Evolutionary conservation across 208 protist genomes (phyloP), one percentile per base, ranked within the genome.

Genomic region (Leishmania arabica): DNA sequence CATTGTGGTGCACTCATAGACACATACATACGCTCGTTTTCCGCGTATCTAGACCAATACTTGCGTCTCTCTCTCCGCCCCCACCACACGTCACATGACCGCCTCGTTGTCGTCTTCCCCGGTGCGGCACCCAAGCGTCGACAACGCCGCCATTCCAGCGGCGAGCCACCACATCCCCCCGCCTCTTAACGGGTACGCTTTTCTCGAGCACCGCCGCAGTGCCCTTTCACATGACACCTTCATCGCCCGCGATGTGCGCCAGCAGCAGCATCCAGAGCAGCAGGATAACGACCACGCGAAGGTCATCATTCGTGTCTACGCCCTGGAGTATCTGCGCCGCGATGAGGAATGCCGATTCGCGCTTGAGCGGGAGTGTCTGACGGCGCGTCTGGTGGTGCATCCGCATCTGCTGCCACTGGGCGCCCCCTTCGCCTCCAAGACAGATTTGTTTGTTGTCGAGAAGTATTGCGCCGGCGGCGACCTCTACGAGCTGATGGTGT

Each of bases 201-300:
- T 95, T 77, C 2, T 90, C 34, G 71, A 81, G 21, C 91, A 91
- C 70, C 45, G 90, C 47, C 82, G 82, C 42, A 92, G 87, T 42
- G 83, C 87, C 3, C 66, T 84, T 42, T 87, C 89, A 17, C 92
- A 97, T 76, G 91, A 93, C 78, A 93, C 91, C 3, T 93, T 95
- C 47, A 58, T 93, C 24, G 92, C 88, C 0, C 56, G 49, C 19
- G 19, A 82, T 37, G 34, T 49, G 42, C 17, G 37, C 17, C 49
- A 47, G 71, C 47, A 60, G 40, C 66, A 42, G 3, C 45, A 73
- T 51, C 40, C 69, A 45, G 37, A 56, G 19, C 17, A 70, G 40
- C 56, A 27, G n/a, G 47, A 66, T 19, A 17, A 17, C 78, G 78
- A 42, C 19, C 70, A 85, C 34, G 71, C 75, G 56, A 87, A 91